Evolutionary conservation across 2,329 filamentous ascomycete species (phyloP), one percentile per base, ranked within the genome.

Genomic region (Claviceps purpurea): DNA sequence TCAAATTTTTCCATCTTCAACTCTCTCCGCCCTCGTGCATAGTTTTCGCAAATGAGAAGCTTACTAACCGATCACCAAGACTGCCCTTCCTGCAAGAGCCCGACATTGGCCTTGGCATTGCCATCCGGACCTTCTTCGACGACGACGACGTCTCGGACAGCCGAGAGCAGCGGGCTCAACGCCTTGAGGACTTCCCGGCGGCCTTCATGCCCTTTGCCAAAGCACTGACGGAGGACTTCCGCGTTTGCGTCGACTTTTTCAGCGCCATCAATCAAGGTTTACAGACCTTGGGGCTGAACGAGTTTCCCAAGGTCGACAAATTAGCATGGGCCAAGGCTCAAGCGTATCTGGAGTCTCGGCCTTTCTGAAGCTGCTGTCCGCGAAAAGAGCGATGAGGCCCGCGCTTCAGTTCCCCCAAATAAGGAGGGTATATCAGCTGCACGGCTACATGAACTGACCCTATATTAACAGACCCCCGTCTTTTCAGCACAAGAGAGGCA

Each of bases 81-180:
- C 70, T 89, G 4, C 85, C 85, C 8, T 87, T 89, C 64, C 69
- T 79, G 20, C 71, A 75, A 18, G 82, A 87, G 56, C 82, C 84
- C 11, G 85, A 90, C 61, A 84, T 87, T 47, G 84, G 81, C 13
- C 75, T 93, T 38, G 86, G 84, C 30, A 87, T 93, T 55, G 86
- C 87, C 1, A 81, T 89, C 42, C 87, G 89, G 67, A 88, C 85
- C 8, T 87, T 87, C 62, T 76, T 89, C 22, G 85, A 89, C 58
- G 85, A 89, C 54, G 72, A 89, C 48, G 76, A 79, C 49, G 74
- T 76, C 20, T 68, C 72, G 8, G 77, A 85, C 55, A 73, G 77
- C 10, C 67, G 67, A 3, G 73, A 77, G 50, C 62, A 68, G 51
- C 71, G 73, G 47, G 64, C 68, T 22, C 57, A 60, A 4, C 74